phyloP scores from a whole-genome alignment of 495 filamentous ascomycete genomes.

The Aspergillus nidulans region DNA sequence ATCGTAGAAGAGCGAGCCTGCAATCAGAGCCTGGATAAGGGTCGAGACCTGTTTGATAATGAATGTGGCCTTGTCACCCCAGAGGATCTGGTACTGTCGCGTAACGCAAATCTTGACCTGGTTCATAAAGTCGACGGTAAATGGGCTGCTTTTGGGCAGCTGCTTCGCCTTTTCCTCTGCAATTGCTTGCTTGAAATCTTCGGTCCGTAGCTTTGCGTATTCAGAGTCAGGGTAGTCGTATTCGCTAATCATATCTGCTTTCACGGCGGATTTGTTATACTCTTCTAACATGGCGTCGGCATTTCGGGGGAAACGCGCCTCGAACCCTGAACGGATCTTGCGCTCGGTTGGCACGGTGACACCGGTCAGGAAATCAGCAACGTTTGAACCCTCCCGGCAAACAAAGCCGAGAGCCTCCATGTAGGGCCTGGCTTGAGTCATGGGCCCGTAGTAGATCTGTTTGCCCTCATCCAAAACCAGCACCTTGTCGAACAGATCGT shows the following conservation, averaged over 20 bases:
- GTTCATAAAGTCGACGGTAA: slow-evolving; percentile 53
- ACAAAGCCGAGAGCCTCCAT: slow-evolving; percentile 65
- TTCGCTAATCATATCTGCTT: slow-evolving; percentile 36
- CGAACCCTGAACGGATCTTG: slow-evolving; percentile 50
- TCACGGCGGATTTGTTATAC: slow-evolving; percentile 39
- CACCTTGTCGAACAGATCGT: slow-evolving; percentile 63
- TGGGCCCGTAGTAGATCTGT: slow-evolving; percentile 57
- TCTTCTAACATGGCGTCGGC: slow-evolving; percentile 33
- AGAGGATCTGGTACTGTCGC: slow-evolving; percentile 55
- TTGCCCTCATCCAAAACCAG: slow-evolving; percentile 60
- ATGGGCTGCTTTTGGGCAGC: slow-evolving; percentile 40
- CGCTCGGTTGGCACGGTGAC: slow-evolving; percentile 67
- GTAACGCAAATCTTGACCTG: slow-evolving; percentile 54
- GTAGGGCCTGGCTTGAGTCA: slow-evolving; percentile 56
- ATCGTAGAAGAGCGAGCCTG: slow-evolving; percentile 40
- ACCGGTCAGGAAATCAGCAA: slow-evolving; percentile 62
- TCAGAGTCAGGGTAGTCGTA: slow-evolving; percentile 47
- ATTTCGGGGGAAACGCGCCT: slow-evolving; percentile 43
- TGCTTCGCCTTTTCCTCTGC: slow-evolving; percentile 41
- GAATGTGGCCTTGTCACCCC: slow-evolving; percentile 57
- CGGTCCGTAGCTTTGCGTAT: slow-evolving; percentile 37
- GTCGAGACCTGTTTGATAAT: slow-evolving; percentile 54
- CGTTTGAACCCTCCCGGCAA: slow-evolving; percentile 62
- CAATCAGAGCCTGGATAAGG: slow-evolving; percentile 36
- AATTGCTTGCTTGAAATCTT: slow-evolving; percentile 47